Conservation (phyloP, 2,329 filamentous ascomycete genomes). For the Teratosphaeria viscida region DNA sequence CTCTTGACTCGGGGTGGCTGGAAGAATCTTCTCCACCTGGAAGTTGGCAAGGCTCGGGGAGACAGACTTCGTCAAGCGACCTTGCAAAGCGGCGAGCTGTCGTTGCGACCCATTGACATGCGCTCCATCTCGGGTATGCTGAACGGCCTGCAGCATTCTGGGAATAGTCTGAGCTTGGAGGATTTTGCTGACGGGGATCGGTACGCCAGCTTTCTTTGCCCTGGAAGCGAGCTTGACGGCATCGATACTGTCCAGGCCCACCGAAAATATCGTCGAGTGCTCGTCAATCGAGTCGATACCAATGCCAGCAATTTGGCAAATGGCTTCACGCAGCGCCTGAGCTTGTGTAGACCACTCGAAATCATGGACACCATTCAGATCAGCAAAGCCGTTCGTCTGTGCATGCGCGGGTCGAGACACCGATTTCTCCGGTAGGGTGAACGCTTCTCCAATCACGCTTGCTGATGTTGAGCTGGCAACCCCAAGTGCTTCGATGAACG, state of each 20-base stretch:
- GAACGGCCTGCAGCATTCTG: constrained; percentile 39
- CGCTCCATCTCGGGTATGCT: neutral
- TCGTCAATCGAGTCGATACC: constrained; percentile 43
- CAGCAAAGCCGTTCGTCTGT: neutral
- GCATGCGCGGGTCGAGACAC: neutral
- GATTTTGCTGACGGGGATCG: constrained; percentile 62
- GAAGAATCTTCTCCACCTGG: constrained; percentile 50
- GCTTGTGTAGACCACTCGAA: constrained; percentile 54
- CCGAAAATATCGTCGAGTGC: constrained; percentile 59
- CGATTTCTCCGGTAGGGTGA: constrained; percentile 2
- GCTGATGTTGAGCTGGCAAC: constrained; percentile 27
- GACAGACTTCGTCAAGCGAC: constrained; percentile 3
- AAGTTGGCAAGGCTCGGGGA: neutral
- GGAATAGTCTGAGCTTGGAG: constrained; percentile 61
- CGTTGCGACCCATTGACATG: neutral
- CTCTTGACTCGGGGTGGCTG: constrained; percentile 76
- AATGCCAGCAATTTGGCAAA: constrained; percentile 52
- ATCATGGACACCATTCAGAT: constrained; percentile 5
- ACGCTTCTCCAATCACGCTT: constrained; percentile 10
- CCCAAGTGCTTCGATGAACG: constrained; percentile 32
- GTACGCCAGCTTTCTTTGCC: constrained; percentile 50
- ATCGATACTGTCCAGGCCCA: constrained; percentile 88
- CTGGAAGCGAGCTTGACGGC: constrained; percentile 71
- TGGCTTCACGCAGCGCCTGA: constrained; percentile 45
- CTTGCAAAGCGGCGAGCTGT: neutral